Base-by-base conservation (phyloP, 2,329 filamentous ascomycete species). In the Ceratocystis alfenasii region DNA sequence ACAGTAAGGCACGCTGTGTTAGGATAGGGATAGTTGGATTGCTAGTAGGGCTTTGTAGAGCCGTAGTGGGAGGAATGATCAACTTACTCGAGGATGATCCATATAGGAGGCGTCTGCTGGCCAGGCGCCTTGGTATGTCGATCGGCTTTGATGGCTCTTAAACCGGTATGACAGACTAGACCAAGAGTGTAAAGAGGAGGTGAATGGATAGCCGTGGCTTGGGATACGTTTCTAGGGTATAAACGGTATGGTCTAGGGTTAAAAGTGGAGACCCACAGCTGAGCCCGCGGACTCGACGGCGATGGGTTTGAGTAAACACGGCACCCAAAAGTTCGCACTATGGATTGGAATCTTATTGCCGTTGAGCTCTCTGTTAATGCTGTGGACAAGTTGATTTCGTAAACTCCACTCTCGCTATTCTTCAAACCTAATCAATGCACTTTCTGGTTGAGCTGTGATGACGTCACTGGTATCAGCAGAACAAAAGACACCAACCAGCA, bases 41-140 rank as follows among this genome's bases (percentile, higher is more conserved):
- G 50, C 22, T 62, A 20, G 44, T 28, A 12, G 59, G 60, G 5
- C 20, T 25, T 28, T 15, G 50, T 25, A 15, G 20, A 12, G 22
- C 50, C 12, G 50, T 20, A 48, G 50, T 28, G 20, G 48, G 67
- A 68, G 64, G 63, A 66, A 69, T 65, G 62, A 44, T 68, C 60
- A 63, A 74, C 80, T 74, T 76, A 81, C 85, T 79, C 85, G 50
- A 88, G 77, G 67, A 89, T 87, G 1, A 85, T 89, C 87, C 46
- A 88, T 75, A 74, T 89, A 89, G 70, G 85, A 87, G 30, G 85
- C 85, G 25, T 87, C 87, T 57, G 87, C 78, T 59, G 85, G 80
- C 63, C 88, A 89, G 77, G 69, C 83, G 81, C 74, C 79, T 80
- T 77, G 80, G 82, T 12, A 8, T 68, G 66, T 2, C 6, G 12